Base-by-base conservation (phyloP, 2,329 filamentous ascomycete genomes). In the Aspergillus caelatus region DNA sequence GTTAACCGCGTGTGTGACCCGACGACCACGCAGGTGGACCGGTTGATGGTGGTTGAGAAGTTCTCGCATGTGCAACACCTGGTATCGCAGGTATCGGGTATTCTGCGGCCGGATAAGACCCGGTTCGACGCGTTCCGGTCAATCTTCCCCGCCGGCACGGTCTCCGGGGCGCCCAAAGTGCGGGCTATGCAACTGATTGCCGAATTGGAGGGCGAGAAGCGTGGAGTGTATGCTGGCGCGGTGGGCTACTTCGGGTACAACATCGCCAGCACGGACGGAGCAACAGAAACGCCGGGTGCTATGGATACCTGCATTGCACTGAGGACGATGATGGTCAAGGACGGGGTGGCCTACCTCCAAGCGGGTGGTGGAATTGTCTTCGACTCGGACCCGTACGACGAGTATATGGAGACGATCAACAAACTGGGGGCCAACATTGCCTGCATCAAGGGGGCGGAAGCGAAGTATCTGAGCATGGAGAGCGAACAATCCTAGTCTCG, bases 51-150 rank as follows among this genome's bases (percentile, higher is more conserved):
- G 2, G 92, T 96, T 14, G 91, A 96, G 79, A 90, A 91, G 74
- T 99, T 99, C 82, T 95, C 91, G 64, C 95, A 99, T 79, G 95
- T 99, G 32, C 95, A 98, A 84, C 95, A 99, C 79, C 86, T 99
- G 21, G 94, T 97, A 5, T 97, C 93, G 1, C 94, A 99, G 78
- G 95, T 99, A 0, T 97, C 93, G 1, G 94, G 95, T 52, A 86
- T 95, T n/a, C 81, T 98, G 68, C 87, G 95, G 53, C 84, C 87
- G 6, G 94, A 85, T 45, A 93, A 93, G 83, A 94, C 93, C 34
- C 87, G 95, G 63, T 99, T 97, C 79, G 94, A 98, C 75, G 95
- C 95, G 11, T 96, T 99, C 82, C 88, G 94, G 45, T 94, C 91
- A 68, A 97, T 99, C 72, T 99, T 99, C 82, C 95, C 95, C 0